Conservation (phyloP, 2,329 filamentous ascomycete species). For the Ophiocordyceps polyrhachis-furcata region DNA sequence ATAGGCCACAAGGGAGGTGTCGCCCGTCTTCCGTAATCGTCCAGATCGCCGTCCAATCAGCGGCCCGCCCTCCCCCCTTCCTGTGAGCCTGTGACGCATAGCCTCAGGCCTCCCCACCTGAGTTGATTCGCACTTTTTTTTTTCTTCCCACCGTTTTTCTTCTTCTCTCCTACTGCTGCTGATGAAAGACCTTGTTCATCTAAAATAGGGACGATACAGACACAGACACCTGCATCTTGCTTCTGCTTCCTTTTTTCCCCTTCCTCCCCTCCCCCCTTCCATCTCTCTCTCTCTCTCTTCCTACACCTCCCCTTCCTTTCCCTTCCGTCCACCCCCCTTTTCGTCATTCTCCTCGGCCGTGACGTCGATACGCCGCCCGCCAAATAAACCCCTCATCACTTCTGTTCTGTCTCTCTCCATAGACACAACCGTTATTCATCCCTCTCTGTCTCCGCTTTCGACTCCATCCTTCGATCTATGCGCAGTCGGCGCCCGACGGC, state of each 20-base stretch:
- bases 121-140: not conserved
- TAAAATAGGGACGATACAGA: too few relatives aligned
- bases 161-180: too few relatives aligned
- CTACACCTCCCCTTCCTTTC: not conserved
- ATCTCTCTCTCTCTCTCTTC: not conserved
- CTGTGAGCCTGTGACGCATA: not conserved
- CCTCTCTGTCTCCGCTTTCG: not conserved
- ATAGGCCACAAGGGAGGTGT: too few relatives aligned
- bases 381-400: not conserved
- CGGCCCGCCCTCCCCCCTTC: not conserved
- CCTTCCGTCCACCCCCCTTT: not conserved
- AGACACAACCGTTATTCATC: not conserved
- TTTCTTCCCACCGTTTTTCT: not conserved
- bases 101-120: not conserved
- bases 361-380: not conserved
- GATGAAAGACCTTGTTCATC: too few relatives aligned
- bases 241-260: too few relatives aligned
- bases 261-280: not conserved
- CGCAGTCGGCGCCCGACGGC: constrained; percentile 6
- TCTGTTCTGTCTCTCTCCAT: not conserved
- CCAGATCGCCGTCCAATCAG: not conserved
- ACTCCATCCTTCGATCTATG: not conserved
- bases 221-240: too few relatives aligned
- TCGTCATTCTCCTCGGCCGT: not conserved
- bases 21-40: not conserved